A percentile compares a stretch with the other conserved stretches of the same genome.
These are phyloP conservation scores for Psilocybe subaeruginosa DNA, from an alignment of 768 basidiomycete species.

Conservation along the genomic window DNA sequence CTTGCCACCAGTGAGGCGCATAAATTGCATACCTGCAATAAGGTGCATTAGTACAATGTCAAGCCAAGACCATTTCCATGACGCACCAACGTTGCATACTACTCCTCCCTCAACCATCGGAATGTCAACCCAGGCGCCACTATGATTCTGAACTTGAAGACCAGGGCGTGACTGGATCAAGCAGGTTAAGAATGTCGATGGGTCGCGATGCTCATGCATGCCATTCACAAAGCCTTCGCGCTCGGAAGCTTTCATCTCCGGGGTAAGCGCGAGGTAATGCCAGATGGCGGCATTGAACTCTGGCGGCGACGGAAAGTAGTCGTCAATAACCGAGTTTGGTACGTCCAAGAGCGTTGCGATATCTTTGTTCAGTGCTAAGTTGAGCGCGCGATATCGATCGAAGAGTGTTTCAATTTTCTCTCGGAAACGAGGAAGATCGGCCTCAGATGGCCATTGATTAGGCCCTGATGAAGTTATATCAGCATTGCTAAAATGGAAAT, in stretches of 20 bases:
- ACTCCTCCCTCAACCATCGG: background rate
- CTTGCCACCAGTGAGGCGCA: constrained; percentile 1
- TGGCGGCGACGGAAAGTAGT: background rate
- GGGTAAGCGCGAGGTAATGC: constrained; percentile 1
- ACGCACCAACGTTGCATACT: background rate
- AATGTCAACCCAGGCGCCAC: background rate
- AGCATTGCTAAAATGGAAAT: background rate
- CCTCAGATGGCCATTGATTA: background rate
- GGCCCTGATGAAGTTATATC: background rate
- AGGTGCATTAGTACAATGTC: background rate
- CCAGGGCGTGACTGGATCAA: background rate
- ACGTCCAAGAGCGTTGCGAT: background rate
- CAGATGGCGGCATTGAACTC: constrained; percentile 2
- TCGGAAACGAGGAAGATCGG: background rate
- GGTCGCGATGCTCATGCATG: constrained; percentile 3
- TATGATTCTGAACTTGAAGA: constrained; percentile 3
- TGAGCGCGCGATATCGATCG: background rate
- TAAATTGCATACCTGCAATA: background rate
- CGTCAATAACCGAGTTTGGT: background rate
- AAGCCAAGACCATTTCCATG: background rate
- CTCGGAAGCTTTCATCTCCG: background rate
- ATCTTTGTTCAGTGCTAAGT: background rate
- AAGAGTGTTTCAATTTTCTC: background rate
- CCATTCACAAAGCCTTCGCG: background rate
- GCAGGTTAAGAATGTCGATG: background rate